Evolutionary conservation across 176 grass and related monocot species (phyloP), one percentile per base, ranked within the genome.

Genomic region (Sorghum bicolor): DNA sequence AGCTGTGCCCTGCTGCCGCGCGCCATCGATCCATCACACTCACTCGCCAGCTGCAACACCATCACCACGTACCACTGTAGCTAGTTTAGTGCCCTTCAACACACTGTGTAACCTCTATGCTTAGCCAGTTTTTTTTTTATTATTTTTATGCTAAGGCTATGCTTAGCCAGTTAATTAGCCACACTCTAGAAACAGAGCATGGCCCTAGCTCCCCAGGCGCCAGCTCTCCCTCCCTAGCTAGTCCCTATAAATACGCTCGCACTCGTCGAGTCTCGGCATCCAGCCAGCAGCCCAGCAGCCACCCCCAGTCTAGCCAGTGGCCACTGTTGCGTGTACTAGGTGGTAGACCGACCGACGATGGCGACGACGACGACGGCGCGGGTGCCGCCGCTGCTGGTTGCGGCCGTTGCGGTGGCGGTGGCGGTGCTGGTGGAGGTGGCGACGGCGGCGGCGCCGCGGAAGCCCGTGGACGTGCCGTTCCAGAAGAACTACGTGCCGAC

Each of bases 401-500:
- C 10, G 0, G 11, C 58, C 10, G 24, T 10, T 0, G 20, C 16
- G 22, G 60, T 5, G 37, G 2, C 10, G 14, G 5, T 41, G 39
- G 1, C 33, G 33, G 2, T 62, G 34, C 0, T 19, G 38, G 61
- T 70, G n/a, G 61, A 8, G 9, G 8, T 39, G 34, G 40, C 57
- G 12, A 17, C 6, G 5, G 90, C 87, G 24, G 75, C 83, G 48
- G 28, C 86, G 13, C 88, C 88, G 2, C 69, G 88, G 84, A 95
- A 89, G 75, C 90, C 93, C 15, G 89, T 95, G 33, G 80, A 91
- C 77, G 93, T 92, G 45, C 75, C 78, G 8, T 95, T 95, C 89
- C 48, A 84, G 44, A 90, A 83, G 86, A 95, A 90, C 83, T 95
- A 95, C 78, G 90, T 86, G 72, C 90, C 93, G 67, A 92, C 93